These are phyloP conservation scores for Nigrospora osmanthi DNA, from an alignment of 2,329 filamentous ascomycete species.

Conservation along the genomic window DNA sequence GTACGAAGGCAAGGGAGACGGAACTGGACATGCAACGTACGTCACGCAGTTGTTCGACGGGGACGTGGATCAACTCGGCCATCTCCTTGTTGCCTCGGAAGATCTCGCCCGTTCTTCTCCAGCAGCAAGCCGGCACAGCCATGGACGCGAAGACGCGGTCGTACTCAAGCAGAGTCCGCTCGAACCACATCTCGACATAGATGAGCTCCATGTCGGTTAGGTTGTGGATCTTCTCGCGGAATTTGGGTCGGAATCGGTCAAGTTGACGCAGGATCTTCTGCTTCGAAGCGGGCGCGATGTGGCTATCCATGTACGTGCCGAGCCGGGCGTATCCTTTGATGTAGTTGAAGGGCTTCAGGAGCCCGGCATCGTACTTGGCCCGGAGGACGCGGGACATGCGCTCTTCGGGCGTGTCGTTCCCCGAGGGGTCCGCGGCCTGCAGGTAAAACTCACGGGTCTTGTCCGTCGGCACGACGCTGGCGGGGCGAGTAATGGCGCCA, in stretches of 20 bases:
- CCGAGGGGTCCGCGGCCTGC: conserved; percentile 89
- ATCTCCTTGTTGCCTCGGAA: conserved; percentile 98
- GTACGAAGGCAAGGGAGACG: not conserved
- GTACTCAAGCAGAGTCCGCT: conserved; percentile 92
- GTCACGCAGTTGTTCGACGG: conserved; percentile 83
- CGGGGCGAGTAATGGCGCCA: conserved; percentile 52
- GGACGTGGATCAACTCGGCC: conserved; percentile 90
- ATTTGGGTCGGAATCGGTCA: conserved; percentile 89
- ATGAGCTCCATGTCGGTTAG: conserved; percentile 92
- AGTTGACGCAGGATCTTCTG: conserved; percentile 89
- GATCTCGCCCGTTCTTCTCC: conserved; percentile 93
- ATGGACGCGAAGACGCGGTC: conserved; percentile 98
- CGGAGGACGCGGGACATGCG: conserved; percentile 90
- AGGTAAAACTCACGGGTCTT: conserved; percentile 87
- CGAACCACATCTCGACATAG: conserved; percentile 98
- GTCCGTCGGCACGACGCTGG: conserved; percentile 57
- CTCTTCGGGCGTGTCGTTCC: conserved; percentile 77
- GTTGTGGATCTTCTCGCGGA: conserved; percentile 86
- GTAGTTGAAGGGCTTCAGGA: conserved; percentile 97
- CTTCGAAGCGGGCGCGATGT: conserved; percentile 74
- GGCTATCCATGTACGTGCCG: conserved; percentile 83
- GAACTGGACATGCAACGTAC: conserved; percentile 43
- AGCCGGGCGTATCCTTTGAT: conserved; percentile 90
- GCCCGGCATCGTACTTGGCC: conserved; percentile 91
- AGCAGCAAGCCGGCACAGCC: conserved; percentile 96